Base-by-base conservation (phyloP, 2,329 filamentous ascomycete genomes). In the Anthostomella pinea region DNA sequence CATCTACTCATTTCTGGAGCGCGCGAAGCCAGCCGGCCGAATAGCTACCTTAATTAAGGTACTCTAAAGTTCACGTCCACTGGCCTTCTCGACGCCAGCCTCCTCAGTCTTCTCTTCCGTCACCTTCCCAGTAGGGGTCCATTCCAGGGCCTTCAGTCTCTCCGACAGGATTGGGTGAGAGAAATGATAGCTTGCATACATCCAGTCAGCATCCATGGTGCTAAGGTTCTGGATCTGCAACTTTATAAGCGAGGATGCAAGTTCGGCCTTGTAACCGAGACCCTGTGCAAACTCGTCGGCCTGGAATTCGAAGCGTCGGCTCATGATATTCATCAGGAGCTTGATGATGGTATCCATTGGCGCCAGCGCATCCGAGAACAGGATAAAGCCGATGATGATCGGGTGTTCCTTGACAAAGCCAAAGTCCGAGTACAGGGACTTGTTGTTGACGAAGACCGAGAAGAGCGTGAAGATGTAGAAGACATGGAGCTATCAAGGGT, bases 141-240 rank as follows among this genome's bases (percentile, higher is more conserved):
- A 98, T 48, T 87, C 83, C 43, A 98, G 76, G 2, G 91, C 93
- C 64, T 86, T 87, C 55, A 98, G 74, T 56, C 93, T 81, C 75
- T 98, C 94, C 2, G 90, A 86, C 50, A 98, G 72, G 51, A 97
- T 96, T 1, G 93, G 93, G 67, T 98, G 93, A 16, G 91, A 96
- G 75, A 94, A 96, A 70, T 98, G 90, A 73, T 97, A 98, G 67
- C 85, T 94, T 35, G 93, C 93, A 66, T 95, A 98, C 77, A 96
- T 81, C 85, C 87, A 95, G 67, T 98, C 94, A 18, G 93, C 93
- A 56, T 98, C 93, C 91, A 98, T 97, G 44, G 87, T 94, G 66
- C 88, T 95, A 51, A 98, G 75, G 62, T 98, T 98, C 72, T 97
- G 90, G 57, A 96, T 88, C 68, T 98, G 94, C 34, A 98, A 85